phyloP scores from a whole-genome alignment of 768 basidiomycete species.

The Mycena alexandri region DNA sequence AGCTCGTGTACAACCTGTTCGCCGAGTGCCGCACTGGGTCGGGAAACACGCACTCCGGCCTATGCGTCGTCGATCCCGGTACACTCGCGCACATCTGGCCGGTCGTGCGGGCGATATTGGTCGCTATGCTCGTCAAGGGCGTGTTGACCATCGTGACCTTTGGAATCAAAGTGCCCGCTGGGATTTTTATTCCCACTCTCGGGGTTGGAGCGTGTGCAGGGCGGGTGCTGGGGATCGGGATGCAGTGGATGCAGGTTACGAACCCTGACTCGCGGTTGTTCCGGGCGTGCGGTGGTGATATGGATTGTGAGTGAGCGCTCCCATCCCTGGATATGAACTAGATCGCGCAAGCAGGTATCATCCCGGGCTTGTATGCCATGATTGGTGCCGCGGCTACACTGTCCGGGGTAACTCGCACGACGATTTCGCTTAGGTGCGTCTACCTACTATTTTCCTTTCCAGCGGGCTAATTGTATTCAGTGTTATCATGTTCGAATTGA shows the following conservation, averaged over 20 bases:
- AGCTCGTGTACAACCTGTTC: conserved; percentile 93
- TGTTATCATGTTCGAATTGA: conserved; percentile 97
- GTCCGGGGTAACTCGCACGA: conserved; percentile 90
- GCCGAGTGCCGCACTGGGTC: conserved; percentile 81
- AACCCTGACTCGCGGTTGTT: conserved; percentile 76
- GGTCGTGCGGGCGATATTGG: conserved; percentile 73
- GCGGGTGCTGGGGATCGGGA: conserved; percentile 82
- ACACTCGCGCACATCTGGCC: conserved; percentile 68
- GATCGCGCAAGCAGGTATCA: conserved; percentile 58
- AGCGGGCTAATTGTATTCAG: conserved; percentile 48
- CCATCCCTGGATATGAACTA: conserved; percentile 4
- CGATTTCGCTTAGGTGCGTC: conserved; percentile 31
- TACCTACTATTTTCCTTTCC: neutral
- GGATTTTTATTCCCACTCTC: conserved; percentile 97
- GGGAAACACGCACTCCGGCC: conserved; percentile 66
- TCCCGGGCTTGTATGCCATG: conserved; percentile 96
- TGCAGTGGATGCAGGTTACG: conserved; percentile 81
- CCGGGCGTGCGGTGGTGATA: conserved; percentile 70
- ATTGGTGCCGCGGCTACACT: conserved; percentile 95
- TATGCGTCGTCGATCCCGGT: conserved; percentile 79
- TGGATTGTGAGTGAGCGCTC: conserved; percentile 65
- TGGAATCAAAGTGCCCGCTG: conserved; percentile 91
- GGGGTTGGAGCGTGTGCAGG: conserved; percentile 96
- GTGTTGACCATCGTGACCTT: conserved; percentile 88
- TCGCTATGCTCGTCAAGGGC: conserved; percentile 87